A percentile compares a stretch with the other conserved stretches of the same genome.
Evolutionary conservation across 2,329 filamentous ascomycete species (phyloP).

Genomic region (Thermomyces lanuginosus): DNA sequence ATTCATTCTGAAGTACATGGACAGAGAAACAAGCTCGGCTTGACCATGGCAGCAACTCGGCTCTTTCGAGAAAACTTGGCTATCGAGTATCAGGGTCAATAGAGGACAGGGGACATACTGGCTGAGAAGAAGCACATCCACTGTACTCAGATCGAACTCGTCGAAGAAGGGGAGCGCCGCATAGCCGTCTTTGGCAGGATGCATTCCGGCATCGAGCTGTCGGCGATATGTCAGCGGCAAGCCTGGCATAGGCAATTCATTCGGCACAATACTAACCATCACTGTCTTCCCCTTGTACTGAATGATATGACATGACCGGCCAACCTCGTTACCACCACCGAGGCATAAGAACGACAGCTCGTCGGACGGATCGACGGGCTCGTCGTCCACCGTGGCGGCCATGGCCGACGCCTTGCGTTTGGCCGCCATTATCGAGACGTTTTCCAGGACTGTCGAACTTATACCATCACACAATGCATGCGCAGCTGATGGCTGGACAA

Average conservation of each 20-base stretch:
- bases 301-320: slow-evolving; percentile 90
- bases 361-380: slow-evolving; percentile 81
- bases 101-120: slow-evolving; percentile 97
- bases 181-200: slow-evolving; percentile 88
- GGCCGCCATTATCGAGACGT: slow-evolving; percentile 51
- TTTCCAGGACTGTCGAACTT: slow-evolving; percentile 8
- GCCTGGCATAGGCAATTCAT: slow-evolving; percentile 1
- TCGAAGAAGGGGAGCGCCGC: slow-evolving; percentile 93
- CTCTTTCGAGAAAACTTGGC: no score
- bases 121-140: slow-evolving; percentile 93
- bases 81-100: no score
- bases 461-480: no score
- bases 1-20: no score
- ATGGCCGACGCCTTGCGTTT: slow-evolving; percentile 78
- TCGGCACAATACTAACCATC: slow-evolving; percentile 51
- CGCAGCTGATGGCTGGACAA: no score
- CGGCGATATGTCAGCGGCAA: slow-evolving; percentile 6
- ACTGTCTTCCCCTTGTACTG: slow-evolving; percentile 99
- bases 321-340: slow-evolving; percentile 92
- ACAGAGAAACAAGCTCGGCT: no score
- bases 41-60: no score
- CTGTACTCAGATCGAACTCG: slow-evolving; percentile 92
- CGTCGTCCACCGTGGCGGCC: slow-evolving; percentile 49
- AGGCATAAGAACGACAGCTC: slow-evolving; percentile 88
- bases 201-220: slow-evolving; percentile 90